Evolutionary conservation across 2,329 filamentous ascomycete genomes (phyloP).

Genomic region (Hymenoscyphus occultus): DNA sequence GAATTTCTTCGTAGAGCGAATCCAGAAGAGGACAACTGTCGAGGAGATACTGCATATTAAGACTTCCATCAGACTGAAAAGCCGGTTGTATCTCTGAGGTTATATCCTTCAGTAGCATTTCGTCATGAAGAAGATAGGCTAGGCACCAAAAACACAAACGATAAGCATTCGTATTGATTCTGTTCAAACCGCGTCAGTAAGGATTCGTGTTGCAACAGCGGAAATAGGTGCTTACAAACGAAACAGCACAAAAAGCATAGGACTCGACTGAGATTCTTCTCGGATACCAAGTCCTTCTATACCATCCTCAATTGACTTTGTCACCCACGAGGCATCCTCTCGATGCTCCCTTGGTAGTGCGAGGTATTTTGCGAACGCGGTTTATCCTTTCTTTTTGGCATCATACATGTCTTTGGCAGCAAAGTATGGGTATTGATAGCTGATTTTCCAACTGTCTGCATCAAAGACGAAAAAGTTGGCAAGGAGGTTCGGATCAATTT

Average conservation of each 20-base stretch:
- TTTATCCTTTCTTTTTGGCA: not conserved
- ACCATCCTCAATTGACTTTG: not conserved
- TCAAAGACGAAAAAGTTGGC: conserved; percentile 9
- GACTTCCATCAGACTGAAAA: not conserved
- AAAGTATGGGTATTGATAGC: conserved; percentile 11
- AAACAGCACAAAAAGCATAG: conserved; percentile 8
- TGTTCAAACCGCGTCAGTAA: not conserved
- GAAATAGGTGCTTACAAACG: not conserved
- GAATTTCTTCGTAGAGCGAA: conserved; percentile 6
- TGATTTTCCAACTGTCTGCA: conserved; percentile 5
- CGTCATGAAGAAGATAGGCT: not conserved
- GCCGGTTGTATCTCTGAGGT: not conserved
- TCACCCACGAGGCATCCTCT: conserved; percentile 2
- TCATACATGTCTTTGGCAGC: conserved; percentile 7
- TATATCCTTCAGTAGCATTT: not conserved
- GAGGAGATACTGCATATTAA: conserved; percentile 6
- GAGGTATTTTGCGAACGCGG: conserved; percentile 4
- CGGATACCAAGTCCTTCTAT: not conserved
- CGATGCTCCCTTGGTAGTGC: not conserved
- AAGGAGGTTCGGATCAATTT: conserved; percentile 5
- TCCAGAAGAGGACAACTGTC: not conserved
- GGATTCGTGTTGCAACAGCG: not conserved
- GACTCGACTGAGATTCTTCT: not conserved
- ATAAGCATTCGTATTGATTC: conserved; percentile 9
- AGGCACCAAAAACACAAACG: not conserved